Base-by-base conservation (phyloP, 306 rosid genomes). In the Cajanus cajan region DNA sequence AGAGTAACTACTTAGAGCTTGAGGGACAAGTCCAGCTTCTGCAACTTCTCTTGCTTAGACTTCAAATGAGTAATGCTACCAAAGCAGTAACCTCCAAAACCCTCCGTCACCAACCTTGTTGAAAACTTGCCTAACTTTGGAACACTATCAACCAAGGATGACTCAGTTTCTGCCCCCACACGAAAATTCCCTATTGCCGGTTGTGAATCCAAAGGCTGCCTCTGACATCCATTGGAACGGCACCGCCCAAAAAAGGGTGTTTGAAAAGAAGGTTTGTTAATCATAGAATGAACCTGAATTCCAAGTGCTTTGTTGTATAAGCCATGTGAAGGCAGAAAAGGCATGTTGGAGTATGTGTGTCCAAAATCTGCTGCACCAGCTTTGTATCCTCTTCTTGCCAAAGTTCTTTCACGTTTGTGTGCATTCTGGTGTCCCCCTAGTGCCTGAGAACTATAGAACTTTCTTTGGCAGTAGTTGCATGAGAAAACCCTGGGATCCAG, bases 371-470 rank as follows among this genome's bases (percentile, higher is more conserved):
- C 77, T 2, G 87, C 65, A 74, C 76, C 80, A 31, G 63, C 55
- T 78, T 81, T 84, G 47, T 75, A 87, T 7, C 89, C 86, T 78
- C 93, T 91, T 65, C 91, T 91, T 0, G 92, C 96, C 1, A 96
- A 79, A 10, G 94, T 96, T 65, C 99, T 86, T 74, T 96, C 98
- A 3, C 99, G 80, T 73, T 96, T 96, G 65, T 96, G 99, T 10
- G 99, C 98, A 82, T 96, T 96, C 59, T 96, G 99, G 86, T 96
- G 99, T 0, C 99, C 99, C 7, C 99, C 99, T 7, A 96, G 97
- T 28, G 99, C 99, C 66, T 93, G 99, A 0, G 99, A 96, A 59
- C 98, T 93, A 74, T 90, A 96, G 22, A 96, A 96, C 57, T 91
- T 96, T 65, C 99, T 89, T 18, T 90, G 98, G 76, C 99, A 96